Evolutionary conservation across 2,329 filamentous ascomycete genomes (phyloP), one percentile per base, ranked within the genome.

Genomic region (Huntiella abstrusa): DNA sequence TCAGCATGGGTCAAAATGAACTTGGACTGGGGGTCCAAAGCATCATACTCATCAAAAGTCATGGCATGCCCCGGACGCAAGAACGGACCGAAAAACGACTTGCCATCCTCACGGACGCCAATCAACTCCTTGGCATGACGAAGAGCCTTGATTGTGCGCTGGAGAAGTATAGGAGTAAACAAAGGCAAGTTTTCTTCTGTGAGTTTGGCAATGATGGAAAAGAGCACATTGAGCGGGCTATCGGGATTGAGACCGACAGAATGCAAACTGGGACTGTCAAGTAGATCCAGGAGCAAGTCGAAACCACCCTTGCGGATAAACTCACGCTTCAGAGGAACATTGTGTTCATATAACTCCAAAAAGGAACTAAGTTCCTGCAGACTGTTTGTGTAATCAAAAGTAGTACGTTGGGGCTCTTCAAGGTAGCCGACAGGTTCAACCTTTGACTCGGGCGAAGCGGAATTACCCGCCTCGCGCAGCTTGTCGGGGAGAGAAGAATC

Each of bases 271-370:
- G 85, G 81, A 28, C 87, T 74, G 46, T 82, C 83, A 36, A 80
- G 80, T 47, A 95, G 75, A 56, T 95, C 85, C 46, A 98, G 68
- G 15, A 96, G 68, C 43, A 81, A 69, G 59, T 95, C 85, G 17
- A 88, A 76, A 5, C 85, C 91, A 48, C 86, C 84, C 43, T 73
- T 71, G 46, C 82, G 75, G 51, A 91, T 76, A 56, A 95, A 88
- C 17, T 73, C 71, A 13, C 69, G 65, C 59, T 82, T 87, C 54
- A 92, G 71, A 33, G 69, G 69, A 48, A 73, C 68, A 55, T 92
- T 93, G 51, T 75, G 72, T 49, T 91, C 75, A 58, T 91, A 88
- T 1, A 80, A 56, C 7, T 62, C 60, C 40, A 98, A 63, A 58
- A 98, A 98, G 43, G 75, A 80, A 50, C 80, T 72, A 34, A 84